Conservation (phyloP, 805 yeast genomes). For the Zygosaccharomyces bisporus region DNA sequence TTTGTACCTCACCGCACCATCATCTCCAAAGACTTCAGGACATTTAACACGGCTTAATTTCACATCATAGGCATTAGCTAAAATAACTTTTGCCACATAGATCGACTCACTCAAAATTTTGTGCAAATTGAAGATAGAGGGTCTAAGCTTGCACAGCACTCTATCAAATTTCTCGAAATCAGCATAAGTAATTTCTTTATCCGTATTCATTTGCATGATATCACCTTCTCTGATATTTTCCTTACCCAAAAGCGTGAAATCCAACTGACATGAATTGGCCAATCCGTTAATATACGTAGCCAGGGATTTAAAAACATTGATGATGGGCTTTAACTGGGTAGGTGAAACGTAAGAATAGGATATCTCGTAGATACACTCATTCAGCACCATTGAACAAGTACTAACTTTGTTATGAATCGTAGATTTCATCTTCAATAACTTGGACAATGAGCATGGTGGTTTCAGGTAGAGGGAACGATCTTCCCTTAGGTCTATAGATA, state of each 20-base stretch:
- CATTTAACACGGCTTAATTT: conserved; percentile 22
- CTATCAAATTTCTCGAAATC: conserved; percentile 33
- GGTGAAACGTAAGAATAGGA: conserved; percentile 49
- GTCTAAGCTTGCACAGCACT: conserved; percentile 33
- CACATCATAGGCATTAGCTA: conserved; percentile 44
- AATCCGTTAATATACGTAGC: conserved; percentile 40
- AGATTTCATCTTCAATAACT: conserved; percentile 36
- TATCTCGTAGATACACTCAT: conserved; percentile 48
- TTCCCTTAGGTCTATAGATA: conserved; percentile 23
- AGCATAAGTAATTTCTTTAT: conserved; percentile 38
- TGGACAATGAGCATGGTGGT: conserved; percentile 32
- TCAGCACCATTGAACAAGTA: conserved; percentile 39
- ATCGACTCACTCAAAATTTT: conserved; percentile 36
- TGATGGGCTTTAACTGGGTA: conserved; percentile 36
- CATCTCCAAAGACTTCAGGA: conserved; percentile 18
- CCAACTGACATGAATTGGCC: conserved; percentile 47
- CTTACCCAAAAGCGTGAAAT: conserved; percentile 38
- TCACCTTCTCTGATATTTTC: conserved; percentile 18
- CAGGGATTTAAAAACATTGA: conserved; percentile 35
- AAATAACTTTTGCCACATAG: conserved; percentile 31
- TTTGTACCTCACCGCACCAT: conserved; percentile 13
- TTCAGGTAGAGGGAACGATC: conserved; percentile 17
- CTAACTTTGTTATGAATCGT: conserved; percentile 35
- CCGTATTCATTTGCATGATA: conserved; percentile 20
- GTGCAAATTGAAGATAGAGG: conserved; percentile 37